Conservation (phyloP, 2,329 filamentous ascomycete species). For the Epichloe amarillans region DNA sequence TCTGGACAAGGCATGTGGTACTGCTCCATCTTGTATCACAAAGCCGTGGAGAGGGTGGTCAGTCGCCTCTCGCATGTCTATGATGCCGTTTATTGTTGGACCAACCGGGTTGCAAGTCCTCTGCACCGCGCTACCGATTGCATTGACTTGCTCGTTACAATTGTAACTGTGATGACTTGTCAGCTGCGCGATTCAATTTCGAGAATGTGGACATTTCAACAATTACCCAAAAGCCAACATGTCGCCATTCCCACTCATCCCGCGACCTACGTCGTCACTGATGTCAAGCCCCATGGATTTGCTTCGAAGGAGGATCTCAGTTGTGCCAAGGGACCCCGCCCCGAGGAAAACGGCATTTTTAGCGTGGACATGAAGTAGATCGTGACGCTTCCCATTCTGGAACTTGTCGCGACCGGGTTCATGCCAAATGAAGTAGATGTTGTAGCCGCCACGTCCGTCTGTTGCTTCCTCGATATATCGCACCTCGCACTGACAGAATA, state of each 20-base stretch:
- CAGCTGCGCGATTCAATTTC: neutral
- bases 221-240: constrained; percentile 46
- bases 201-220: neutral
- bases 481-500: constrained; percentile 58
- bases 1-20: constrained; percentile 42
- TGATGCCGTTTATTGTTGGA: constrained; percentile 49
- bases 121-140: constrained; percentile 29
- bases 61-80: constrained; percentile 39
- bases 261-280: constrained; percentile 42
- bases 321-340: constrained; percentile 50
- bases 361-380: constrained; percentile 55
- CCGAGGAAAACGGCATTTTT: constrained; percentile 53
- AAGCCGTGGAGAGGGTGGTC: constrained; percentile 46
- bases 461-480: constrained; percentile 44
- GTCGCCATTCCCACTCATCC: constrained; percentile 55
- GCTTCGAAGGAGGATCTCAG: constrained; percentile 50
- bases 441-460: constrained; percentile 36
- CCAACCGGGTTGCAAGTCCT: constrained; percentile 32
- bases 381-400: constrained; percentile 37
- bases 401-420: constrained; percentile 40
- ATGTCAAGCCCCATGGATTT: constrained; percentile 43
- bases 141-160: constrained; percentile 41
- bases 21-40: constrained; percentile 49
- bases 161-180: constrained; percentile 35
- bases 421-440: constrained; percentile 53